Conservation (phyloP, 257 asterid genomes). For the Pogostemon cablin region DNA sequence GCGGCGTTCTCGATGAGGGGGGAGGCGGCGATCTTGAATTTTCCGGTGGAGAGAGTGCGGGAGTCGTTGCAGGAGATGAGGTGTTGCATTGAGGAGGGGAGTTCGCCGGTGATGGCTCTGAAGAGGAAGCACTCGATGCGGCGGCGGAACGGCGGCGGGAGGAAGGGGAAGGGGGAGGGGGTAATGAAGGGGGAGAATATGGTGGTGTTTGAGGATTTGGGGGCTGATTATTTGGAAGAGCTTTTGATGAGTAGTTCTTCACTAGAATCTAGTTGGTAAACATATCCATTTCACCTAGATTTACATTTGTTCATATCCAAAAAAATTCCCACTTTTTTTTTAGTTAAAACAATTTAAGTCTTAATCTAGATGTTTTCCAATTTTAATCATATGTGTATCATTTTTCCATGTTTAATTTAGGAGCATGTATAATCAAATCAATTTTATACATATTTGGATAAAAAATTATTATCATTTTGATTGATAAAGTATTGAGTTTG, state of each 20-base stretch:
- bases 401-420: background rate
- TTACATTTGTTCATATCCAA: slow-evolving; percentile 14
- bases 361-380: background rate
- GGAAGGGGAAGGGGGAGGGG: slow-evolving; percentile 22
- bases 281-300: background rate
- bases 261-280: slow-evolving; percentile 4
- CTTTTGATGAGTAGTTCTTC: slow-evolving; percentile 50
- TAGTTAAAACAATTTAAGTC: background rate
- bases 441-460: too few relatives aligned
- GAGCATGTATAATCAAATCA: too few relatives aligned
- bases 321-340: background rate
- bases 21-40: slow-evolving; percentile 58
- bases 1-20: slow-evolving; percentile 82
- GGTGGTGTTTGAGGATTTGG: slow-evolving; percentile 82
- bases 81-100: slow-evolving; percentile 41
- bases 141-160: slow-evolving; percentile 33
- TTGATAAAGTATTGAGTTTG: too few relatives aligned
- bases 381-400: background rate
- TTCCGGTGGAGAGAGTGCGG: slow-evolving; percentile 67
- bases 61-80: slow-evolving; percentile 60
- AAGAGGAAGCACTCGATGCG: slow-evolving; percentile 69
- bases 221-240: slow-evolving; percentile 71
- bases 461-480: too few relatives aligned
- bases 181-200: slow-evolving; percentile 52
- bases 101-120: slow-evolving; percentile 76